Evolutionary conservation across 768 basidiomycete genomes (phyloP), one percentile per base, ranked within the genome.

Genomic region (Xerocomus potaroensis): DNA sequence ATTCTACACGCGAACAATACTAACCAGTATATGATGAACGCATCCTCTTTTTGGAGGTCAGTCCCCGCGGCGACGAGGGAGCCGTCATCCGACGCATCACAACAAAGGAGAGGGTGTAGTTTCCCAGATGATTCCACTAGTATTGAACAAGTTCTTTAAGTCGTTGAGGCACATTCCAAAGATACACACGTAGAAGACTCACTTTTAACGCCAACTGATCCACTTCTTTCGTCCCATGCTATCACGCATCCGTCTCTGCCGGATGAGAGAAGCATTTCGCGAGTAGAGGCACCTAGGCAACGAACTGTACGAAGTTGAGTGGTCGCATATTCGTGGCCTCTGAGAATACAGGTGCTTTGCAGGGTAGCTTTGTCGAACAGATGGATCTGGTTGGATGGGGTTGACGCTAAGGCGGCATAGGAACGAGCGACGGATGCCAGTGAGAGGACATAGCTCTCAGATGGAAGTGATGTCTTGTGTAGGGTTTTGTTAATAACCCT

Each of bases 1-100:
- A 36, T 40, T 12, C 10, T 21, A 9, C n/a, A 2, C 8, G 37
- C 23, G 21, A 37, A 35, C 11, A 30, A 21, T 10, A 47, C 71
- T 50, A 48, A 90, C 93, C 92, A 96, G 70, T 86, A 96, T 3
- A 91, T 54, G 33, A 96, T 81, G 8, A 81, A 72, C 1, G 92
- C 87, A 51, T 95, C 92, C 36, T 92, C 84, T 11, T 79, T 80
- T 49, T 83, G 78, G 16, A 93, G 65, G 52, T 88, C 90, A 0
- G 91, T 87, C 14, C 93, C 93, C 10, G 83, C 91, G 16, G 83
- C 90, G 19, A 95, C 76, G 2, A 83, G 80, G 53, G 75, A 63
- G 4, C 88, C 88, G 55, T 89, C 81, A 1, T 69, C 57, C 3
- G 87, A 84, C 5, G 84, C 75, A 61, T 88, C 89, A 51, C 79